A percentile compares a stretch with the other conserved stretches of the same genome.
Evolutionary conservation across 257 asterid species (phyloP).

Genomic region (Linaria vulgaris): DNA sequence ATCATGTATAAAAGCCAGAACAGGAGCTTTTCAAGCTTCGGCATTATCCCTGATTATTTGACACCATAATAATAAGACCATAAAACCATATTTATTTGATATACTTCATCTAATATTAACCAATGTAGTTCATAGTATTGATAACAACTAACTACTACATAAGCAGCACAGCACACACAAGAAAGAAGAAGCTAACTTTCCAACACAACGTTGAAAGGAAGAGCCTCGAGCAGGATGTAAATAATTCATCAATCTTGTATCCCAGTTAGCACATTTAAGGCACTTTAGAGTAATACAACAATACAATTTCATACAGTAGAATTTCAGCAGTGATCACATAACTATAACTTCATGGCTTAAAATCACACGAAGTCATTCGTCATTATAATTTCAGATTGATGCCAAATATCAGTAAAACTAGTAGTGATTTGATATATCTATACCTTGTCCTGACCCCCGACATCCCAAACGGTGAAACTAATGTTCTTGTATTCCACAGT

Average conservation of each 20-base stretch:
- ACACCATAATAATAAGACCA: neutral
- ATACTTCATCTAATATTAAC: neutral
- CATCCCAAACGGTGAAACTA: conserved; percentile 59
- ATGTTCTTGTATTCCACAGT: conserved; percentile 52
- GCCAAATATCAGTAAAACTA: neutral
- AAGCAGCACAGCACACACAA: neutral
- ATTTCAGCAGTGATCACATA: conserved; percentile 1
- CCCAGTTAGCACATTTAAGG: neutral
- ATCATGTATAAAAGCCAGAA: neutral
- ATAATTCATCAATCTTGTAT: too few species aligned
- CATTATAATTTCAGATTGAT: too few species aligned
- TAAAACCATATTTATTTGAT: neutral
- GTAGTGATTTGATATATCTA: conserved; percentile 6
- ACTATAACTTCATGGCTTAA: neutral
- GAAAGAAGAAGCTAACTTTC: neutral
- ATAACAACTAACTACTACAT: neutral
- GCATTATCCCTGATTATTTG: neutral
- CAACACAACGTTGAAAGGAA: too few species aligned
- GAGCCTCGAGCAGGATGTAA: too few species aligned
- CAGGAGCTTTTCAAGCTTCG: conserved; percentile 9
- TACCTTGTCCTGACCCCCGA: conserved; percentile 57
- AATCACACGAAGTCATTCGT: too few species aligned
- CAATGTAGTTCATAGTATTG: neutral
- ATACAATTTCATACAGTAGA: neutral
- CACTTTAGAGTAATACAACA: neutral